These are phyloP conservation scores for Candida multigemmis DNA, from an alignment of 805 yeast species.

Conservation along the genomic window DNA sequence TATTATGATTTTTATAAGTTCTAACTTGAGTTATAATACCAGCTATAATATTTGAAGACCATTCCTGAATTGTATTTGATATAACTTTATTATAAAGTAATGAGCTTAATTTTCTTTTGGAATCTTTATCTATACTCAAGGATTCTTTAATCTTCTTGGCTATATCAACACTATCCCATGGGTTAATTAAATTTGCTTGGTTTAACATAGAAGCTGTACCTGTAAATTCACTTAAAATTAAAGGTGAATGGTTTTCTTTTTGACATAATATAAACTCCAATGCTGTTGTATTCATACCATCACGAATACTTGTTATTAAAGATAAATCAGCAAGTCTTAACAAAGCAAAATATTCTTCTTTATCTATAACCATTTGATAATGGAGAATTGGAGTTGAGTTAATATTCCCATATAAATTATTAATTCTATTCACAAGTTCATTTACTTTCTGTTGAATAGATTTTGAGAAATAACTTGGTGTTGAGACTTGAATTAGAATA, in stretches of 20 bases:
- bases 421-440: constrained; percentile 75
- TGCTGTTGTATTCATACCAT: constrained; percentile 95
- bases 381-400: constrained; percentile 86
- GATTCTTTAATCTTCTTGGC: constrained; percentile 74
- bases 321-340: constrained; percentile 87
- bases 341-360: constrained; percentile 83
- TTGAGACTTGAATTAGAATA: constrained; percentile 84
- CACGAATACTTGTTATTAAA: constrained; percentile 82
- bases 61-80: constrained; percentile 64
- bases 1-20: constrained; percentile 36
- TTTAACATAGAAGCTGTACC: constrained; percentile 71
- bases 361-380: constrained; percentile 81
- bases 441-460: constrained; percentile 72
- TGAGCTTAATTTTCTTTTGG: constrained; percentile 37
- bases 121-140: constrained; percentile 42
- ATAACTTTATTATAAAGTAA: constrained; percentile 58
- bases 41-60: constrained; percentile 61
- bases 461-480: constrained; percentile 53
- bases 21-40: constrained; percentile 34
- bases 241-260: constrained; percentile 61
- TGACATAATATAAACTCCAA: constrained; percentile 87
- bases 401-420: constrained; percentile 75
- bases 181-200: constrained; percentile 80
- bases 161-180: constrained; percentile 95
- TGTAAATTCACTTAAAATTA: constrained; percentile 86